Evolutionary conservation across 2,329 filamentous ascomycete genomes (phyloP), one percentile per base, ranked within the genome.

Genomic region (Fusarium sterilihyphosum): DNA sequence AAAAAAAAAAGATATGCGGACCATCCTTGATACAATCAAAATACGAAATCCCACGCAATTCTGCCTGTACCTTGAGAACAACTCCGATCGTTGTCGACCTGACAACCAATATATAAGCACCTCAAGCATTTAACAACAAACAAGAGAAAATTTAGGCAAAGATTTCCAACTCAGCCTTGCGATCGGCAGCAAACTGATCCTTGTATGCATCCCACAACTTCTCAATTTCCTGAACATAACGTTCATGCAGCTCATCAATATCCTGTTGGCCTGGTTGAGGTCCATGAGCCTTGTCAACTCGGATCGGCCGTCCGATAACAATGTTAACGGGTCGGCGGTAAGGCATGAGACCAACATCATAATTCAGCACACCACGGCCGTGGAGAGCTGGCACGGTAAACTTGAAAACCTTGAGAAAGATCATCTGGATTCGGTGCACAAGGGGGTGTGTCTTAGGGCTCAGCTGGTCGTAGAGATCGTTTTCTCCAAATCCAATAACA

Each of bases 291-390:
- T 88, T 87, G 58, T 89, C 84, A 11, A 98, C 92, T 71, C 87
- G 86, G 70, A 98, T 94, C 0, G 96, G 95, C 60, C 89, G 88
- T 8, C 96, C 96, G 20, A 98, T 93, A 18, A 99, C 95, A 54
- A 98, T 90, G 80, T 98, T 96, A 67, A 99, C 86, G 17, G 94
- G 92, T 58, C 92, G 88, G 18, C 96, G 91, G 82, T 98, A 98
- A 1, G 96, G 96, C 94, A 98, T 95, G 78, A 98, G 85, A 8
- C 96, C 96, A 20, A 98, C 94, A 81, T 99, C 96, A 81, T 99
- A 98, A 83, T 99, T 99, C 85, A 98, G 98, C 46, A 98, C 92
- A 18, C 96, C 96, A 33, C 95, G 86, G 6, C 95, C 96, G 81
- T 98, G 95, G 78, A 98, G 93, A 35, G 97, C 88, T 2, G 96